phyloP scores from a whole-genome alignment of 1,139 yeast species.

The Zygoascus meyerae region DNA sequence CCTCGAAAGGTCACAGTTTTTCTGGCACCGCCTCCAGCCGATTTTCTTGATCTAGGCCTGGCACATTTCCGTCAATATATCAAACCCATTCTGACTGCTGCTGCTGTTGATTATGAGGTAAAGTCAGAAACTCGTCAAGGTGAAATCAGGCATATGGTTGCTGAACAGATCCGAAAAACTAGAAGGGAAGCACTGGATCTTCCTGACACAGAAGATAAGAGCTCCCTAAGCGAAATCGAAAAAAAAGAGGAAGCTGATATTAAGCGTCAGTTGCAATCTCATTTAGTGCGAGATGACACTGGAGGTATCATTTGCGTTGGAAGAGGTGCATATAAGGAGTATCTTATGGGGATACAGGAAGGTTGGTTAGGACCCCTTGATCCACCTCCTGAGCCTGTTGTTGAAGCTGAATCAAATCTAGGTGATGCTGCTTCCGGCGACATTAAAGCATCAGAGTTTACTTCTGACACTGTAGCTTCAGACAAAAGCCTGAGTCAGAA shows the following conservation, averaged over 20 bases:
- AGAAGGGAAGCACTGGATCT: constrained; percentile 42
- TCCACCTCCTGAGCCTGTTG: background rate
- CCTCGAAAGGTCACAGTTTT: constrained; percentile 79
- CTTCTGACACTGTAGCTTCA: background rate
- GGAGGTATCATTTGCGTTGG: constrained; percentile 94
- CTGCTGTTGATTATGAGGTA: constrained; percentile 81
- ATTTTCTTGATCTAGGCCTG: constrained; percentile 71
- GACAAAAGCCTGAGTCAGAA: too few species aligned
- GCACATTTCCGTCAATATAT: constrained; percentile 70
- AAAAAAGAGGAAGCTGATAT: constrained; percentile 27
- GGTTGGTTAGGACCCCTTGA: constrained; percentile 88
- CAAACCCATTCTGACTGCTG: constrained; percentile 81
- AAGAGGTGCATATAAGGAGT: constrained; percentile 94
- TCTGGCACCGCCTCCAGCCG: constrained; percentile 95
- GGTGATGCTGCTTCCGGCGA: background rate
- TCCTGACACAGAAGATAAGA: constrained; percentile 17
- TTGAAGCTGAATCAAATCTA: constrained; percentile 8
- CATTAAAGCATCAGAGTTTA: background rate
- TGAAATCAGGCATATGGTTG: constrained; percentile 73
- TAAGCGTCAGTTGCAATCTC: constrained; percentile 14
- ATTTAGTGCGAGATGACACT: constrained; percentile 27
- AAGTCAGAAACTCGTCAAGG: constrained; percentile 75
- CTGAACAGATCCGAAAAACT: constrained; percentile 70
- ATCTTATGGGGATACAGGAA: constrained; percentile 83
- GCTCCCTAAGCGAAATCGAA: constrained; percentile 23